Percentiles rank a stretch among this genome's conserved stretches.
Evolutionary conservation across 352 stramenopile genomes (phyloP).

Genomic region (Phytopythium delawarense): DNA sequence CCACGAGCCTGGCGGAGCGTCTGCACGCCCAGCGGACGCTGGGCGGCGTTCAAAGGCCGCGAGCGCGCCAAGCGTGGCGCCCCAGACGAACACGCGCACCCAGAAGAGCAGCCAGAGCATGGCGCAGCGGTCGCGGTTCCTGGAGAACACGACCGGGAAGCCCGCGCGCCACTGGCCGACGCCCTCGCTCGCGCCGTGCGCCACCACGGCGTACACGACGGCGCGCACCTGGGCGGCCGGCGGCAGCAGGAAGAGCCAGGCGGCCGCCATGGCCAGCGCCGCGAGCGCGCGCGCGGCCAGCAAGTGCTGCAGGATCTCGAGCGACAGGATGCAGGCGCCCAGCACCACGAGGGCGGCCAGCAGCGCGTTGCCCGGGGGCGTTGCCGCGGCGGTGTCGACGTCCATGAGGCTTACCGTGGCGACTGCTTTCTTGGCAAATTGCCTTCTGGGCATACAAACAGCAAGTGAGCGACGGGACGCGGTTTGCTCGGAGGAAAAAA

Average conservation of each 20-base stretch:
- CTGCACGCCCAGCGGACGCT: not conserved
- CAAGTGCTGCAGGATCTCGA: conserved; percentile 58
- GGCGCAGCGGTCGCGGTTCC: conserved; percentile 25
- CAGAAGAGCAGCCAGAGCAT: conserved; percentile 52
- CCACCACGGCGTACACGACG: conserved; percentile 33
- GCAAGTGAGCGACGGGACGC: conserved; percentile 3
- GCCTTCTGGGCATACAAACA: conserved; percentile 6
- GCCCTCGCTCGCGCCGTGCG: conserved; percentile 35
- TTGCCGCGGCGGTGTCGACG: not conserved
- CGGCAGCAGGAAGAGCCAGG: conserved; percentile 32
- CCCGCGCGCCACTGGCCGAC: conserved; percentile 25
- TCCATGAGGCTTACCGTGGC: not conserved
- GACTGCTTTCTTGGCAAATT: conserved; percentile 5
- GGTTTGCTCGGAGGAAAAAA: not conserved
- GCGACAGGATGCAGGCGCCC: conserved; percentile 37
- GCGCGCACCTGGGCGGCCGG: conserved; percentile 38
- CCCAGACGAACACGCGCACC: conserved; percentile 64
- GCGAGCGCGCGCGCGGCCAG: conserved; percentile 38
- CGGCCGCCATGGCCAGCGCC: conserved; percentile 26
- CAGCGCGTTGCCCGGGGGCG: conserved; percentile 11
- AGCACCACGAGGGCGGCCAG: conserved; percentile 48
- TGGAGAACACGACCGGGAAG: conserved; percentile 34
- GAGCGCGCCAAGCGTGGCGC: conserved; percentile 32
- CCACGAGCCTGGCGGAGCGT: not conserved
- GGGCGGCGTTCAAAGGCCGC: not conserved